A percentile compares a stretch with the other conserved stretches of the same genome.
Evolutionary conservation across 164 flowering plant species (phyloP).

Genomic region (Vitis rupestris): DNA sequence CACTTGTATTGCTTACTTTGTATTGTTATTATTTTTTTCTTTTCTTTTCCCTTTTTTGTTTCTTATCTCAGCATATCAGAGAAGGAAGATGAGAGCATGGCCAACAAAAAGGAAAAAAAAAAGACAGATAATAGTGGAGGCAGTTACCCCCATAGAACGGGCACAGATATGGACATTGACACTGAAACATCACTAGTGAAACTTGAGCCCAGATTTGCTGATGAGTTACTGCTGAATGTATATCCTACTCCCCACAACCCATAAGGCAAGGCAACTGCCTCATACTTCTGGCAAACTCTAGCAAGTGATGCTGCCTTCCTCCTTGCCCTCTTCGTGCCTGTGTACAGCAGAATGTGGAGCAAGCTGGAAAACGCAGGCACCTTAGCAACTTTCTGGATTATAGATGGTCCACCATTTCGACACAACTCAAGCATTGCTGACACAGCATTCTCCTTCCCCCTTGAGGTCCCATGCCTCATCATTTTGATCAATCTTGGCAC

Average conservation of each 20-base stretch:
- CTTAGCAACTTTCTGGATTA: conserved; percentile 55
- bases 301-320: conserved; percentile 96
- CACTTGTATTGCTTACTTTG: no score
- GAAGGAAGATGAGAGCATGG: conserved; percentile 44
- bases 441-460: conserved; percentile 89
- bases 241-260: conserved; percentile 58
- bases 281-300: conserved; percentile 76
- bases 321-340: conserved; percentile 88
- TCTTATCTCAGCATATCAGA: conserved; percentile 27
- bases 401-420: conserved; percentile 73
- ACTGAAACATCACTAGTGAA: conserved; percentile 53
- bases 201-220: conserved; percentile 42
- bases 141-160: conserved; percentile 50
- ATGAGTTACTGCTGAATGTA: conserved; percentile 46
- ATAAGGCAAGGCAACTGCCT: conserved; percentile 49
- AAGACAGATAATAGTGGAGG: conserved; percentile 8
- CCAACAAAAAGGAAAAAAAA: conserved; percentile 25
- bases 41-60: neutral
- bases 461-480: conserved; percentile 87
- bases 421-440: conserved; percentile 87
- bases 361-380: conserved; percentile 74
- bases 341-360: conserved; percentile 62
- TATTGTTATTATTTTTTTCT: no score
- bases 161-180: conserved; percentile 62
- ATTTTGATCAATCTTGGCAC: conserved; percentile 65